These are phyloP conservation scores for Candida sp. DNA, from an alignment of 1,139 yeast genomes.

Conservation along the genomic window DNA sequence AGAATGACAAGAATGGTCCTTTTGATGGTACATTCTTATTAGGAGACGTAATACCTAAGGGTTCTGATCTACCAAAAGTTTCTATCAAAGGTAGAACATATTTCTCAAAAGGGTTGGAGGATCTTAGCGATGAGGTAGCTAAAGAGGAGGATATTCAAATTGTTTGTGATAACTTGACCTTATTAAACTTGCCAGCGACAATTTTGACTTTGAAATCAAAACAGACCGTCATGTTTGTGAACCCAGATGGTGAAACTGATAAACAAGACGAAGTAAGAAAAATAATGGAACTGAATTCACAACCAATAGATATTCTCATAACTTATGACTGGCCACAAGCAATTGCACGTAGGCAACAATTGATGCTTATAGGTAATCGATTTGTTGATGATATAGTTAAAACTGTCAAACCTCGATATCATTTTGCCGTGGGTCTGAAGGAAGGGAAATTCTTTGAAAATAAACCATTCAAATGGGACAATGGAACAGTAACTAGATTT, in stretches of 20 bases:
- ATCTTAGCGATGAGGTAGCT: slow-evolving; percentile 7
- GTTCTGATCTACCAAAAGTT: slow-evolving; percentile 13
- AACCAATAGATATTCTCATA: slow-evolving; percentile 50
- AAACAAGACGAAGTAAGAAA: slow-evolving; percentile 9
- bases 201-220: slow-evolving; percentile 41
- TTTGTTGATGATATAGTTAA: slow-evolving; percentile 47
- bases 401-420: slow-evolving; percentile 55
- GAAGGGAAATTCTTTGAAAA: slow-evolving; percentile 52
- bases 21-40: slow-evolving; percentile 54
- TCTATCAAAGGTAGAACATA: slow-evolving; percentile 24
- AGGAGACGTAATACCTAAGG: slow-evolving; percentile 39
- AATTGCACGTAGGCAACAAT: slow-evolving; percentile 34
- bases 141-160: slow-evolving; percentile 10
- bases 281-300: not conserved
- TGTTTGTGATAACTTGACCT: slow-evolving; percentile 17
- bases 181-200: slow-evolving; percentile 22
- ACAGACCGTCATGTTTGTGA: slow-evolving; percentile 43
- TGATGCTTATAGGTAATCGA: slow-evolving; percentile 33
- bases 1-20: slow-evolving; percentile 60
- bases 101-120: slow-evolving; percentile 23
- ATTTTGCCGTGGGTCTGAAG: slow-evolving; percentile 54
- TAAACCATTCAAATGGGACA: slow-evolving; percentile 55
- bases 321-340: slow-evolving; percentile 61
- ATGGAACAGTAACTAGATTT: slow-evolving; percentile 48
- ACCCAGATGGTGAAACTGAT: slow-evolving; percentile 22